Evolutionary conservation across 2,329 filamentous ascomycete genomes (phyloP).

Genomic region (Immersiporthe knoxdaviesiana): DNA sequence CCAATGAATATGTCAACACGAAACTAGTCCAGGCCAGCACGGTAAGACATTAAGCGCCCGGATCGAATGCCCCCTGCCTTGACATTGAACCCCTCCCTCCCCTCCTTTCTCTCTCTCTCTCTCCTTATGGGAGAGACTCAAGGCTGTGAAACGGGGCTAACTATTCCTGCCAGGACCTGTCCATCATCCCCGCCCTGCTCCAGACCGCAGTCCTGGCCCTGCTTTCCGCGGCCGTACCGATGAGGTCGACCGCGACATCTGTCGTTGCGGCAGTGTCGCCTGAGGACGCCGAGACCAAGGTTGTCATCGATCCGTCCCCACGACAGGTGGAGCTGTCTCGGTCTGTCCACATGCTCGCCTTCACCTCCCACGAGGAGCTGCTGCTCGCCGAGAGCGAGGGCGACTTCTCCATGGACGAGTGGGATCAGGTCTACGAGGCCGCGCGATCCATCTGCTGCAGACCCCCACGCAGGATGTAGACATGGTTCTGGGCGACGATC

Average conservation of each 20-base stretch:
- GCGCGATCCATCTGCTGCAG: constrained; percentile 68
- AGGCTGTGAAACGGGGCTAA: constrained; percentile 32
- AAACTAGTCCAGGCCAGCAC: constrained; percentile 63
- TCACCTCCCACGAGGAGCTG: constrained; percentile 73
- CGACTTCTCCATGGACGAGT: constrained; percentile 72
- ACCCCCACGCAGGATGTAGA: constrained; percentile 43
- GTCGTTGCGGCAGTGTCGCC: constrained; percentile 61
- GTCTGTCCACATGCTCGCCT: constrained; percentile 83
- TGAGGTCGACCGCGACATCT: constrained; percentile 71
- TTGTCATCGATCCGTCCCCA: constrained; percentile 64
- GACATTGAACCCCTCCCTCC: not conserved
- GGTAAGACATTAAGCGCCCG: constrained; percentile 48
- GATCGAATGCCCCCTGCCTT: constrained; percentile 13
- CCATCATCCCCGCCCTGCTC: constrained; percentile 78
- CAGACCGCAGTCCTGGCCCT: constrained; percentile 80
- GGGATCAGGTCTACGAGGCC: constrained; percentile 69
- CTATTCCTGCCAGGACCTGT: constrained; percentile 63
- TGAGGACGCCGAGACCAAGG: constrained; percentile 41
- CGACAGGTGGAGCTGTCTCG: constrained; percentile 63
- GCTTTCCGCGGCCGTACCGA: constrained; percentile 79
- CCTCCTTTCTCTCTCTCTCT: not conserved
- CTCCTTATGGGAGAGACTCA: not conserved
- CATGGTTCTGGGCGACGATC: constrained; percentile 49
- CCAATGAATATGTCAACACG: constrained; percentile 65
- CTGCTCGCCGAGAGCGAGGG: constrained; percentile 84